phyloP scores from a whole-genome alignment of 2,329 filamentous ascomycete genomes.

The Fusarium torulosum region DNA sequence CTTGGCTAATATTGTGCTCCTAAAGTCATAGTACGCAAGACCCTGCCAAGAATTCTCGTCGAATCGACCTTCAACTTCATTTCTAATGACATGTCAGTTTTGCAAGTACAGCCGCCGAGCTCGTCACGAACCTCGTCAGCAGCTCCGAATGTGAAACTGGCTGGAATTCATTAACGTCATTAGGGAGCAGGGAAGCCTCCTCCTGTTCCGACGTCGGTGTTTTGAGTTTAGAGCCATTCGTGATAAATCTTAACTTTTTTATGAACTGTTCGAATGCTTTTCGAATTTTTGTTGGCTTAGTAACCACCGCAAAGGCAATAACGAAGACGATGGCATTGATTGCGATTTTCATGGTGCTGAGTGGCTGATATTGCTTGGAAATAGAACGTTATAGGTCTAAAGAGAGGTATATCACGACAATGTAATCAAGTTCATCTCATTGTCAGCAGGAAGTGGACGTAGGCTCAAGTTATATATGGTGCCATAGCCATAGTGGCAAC shows the following conservation, averaged over 20 bases:
- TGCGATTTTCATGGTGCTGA: neutral
- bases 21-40: conserved; percentile 8
- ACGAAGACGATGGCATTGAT: neutral
- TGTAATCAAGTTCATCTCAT: neutral
- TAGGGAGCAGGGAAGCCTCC: too few species aligned
- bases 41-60: conserved; percentile 9
- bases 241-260: neutral
- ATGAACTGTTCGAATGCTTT: neutral
- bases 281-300: neutral
- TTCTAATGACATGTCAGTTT: neutral
- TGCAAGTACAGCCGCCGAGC: neutral
- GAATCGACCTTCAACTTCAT: neutral
- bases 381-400: neutral
- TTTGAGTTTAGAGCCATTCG: neutral
- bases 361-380: too few species aligned
- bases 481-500: neutral
- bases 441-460: neutral
- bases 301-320: neutral
- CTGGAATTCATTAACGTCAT: neutral
- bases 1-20: conserved; percentile 1
- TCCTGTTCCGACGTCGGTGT: neutral
- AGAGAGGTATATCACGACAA: neutral
- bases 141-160: neutral
- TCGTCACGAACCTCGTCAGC: conserved; percentile 3
- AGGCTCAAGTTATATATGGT: neutral